Base-by-base conservation (phyloP, 2,329 filamentous ascomycete species). In the Dactylella cylindrospora region DNA sequence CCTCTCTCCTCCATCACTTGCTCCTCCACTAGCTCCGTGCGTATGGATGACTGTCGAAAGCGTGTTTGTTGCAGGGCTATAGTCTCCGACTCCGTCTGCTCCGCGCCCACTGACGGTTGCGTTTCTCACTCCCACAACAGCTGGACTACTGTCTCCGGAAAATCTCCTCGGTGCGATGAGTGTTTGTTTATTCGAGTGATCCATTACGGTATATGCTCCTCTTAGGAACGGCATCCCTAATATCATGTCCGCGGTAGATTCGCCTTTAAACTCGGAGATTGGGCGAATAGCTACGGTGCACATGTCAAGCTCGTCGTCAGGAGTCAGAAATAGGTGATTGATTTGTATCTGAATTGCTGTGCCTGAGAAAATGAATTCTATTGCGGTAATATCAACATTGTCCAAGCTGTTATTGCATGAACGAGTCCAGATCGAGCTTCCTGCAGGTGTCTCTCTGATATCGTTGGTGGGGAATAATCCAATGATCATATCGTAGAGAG, bases 141-240 rank as follows among this genome's bases (percentile, higher is more conserved):
- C 35, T 3, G 41, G 41, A 4, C 7, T 12, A 19, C 13, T 7
- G 4, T 20, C 13, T 8, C 13, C 6, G 2, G 17, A 46, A 7
- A 12, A 46, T 7, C 15, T n/a, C 17, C 41, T 20, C 17, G 32
- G 41, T 10, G 41, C 41, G 6, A 46, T 46, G 4, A 22, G 17
- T 10, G 41, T 46, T 20, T 46, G 41, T 22, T 33, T 46, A 20
- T 46, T 32, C n/a, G 41, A 22, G 15, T 46, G 17, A 32, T 46
- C 41, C 41, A 46, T 33, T 3, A 46, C 41, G 3, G 41, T 33
- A 13, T 22, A 46, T 3, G 26, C 29, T 8, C 7, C 13, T 19
- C 41, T 20, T 7, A 46, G 10, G 22, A 46, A 23, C 3, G 41
- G 41, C 26, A 46, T n/a, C 4, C 41, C 41, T 8, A 46, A 15